phyloP scores from a whole-genome alignment of 1,284 basidiomycete species.

The Ganoderma lucidum region DNA sequence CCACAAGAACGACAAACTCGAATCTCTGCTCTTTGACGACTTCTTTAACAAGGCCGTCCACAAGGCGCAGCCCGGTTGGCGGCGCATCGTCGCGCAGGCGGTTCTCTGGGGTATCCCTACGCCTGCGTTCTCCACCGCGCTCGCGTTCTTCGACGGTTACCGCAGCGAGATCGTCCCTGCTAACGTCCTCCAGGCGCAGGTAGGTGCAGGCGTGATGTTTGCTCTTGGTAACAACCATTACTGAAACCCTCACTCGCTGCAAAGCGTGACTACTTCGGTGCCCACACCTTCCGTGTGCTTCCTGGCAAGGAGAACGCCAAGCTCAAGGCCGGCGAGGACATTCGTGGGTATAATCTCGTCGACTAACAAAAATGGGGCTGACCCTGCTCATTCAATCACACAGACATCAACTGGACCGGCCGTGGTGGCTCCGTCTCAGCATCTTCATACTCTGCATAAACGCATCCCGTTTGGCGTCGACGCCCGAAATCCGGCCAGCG shows the following conservation, averaged over 20 bases:
- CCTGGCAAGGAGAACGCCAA: conserved; percentile 88
- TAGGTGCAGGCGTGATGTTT: conserved; percentile 37
- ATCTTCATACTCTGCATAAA: conserved; percentile 90
- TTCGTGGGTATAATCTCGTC: conserved; percentile 64
- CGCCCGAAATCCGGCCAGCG: conserved; percentile 10
- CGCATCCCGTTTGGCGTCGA: conserved; percentile 1
- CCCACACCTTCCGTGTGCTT: conserved; percentile 93
- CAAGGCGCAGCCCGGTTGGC: conserved; percentile 97
- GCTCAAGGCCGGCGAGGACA: conserved; percentile 85
- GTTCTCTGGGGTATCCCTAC: conserved; percentile 98
- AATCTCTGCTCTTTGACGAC: conserved; percentile 95
- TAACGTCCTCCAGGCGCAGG: conserved; percentile 94
- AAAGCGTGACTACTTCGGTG: conserved; percentile 92
- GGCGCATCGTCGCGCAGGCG: conserved; percentile 96
- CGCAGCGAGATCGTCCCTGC: conserved; percentile 92
- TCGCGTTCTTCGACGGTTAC: conserved; percentile 99
- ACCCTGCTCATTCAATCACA: conserved; percentile 14
- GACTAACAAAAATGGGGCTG: conserved; percentile 17
- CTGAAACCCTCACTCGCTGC: conserved; percentile 34
- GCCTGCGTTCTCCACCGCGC: conserved; percentile 94
- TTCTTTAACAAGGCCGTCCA: conserved; percentile 99
- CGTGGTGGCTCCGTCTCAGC: conserved; percentile 95
- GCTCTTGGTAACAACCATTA: conserved; percentile 24
- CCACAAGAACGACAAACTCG: conserved; percentile 86
- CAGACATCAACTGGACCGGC: conserved; percentile 93